Evolutionary conservation across 2,329 filamentous ascomycete genomes (phyloP).

Genomic region (Cladosporium sphaerospermum): DNA sequence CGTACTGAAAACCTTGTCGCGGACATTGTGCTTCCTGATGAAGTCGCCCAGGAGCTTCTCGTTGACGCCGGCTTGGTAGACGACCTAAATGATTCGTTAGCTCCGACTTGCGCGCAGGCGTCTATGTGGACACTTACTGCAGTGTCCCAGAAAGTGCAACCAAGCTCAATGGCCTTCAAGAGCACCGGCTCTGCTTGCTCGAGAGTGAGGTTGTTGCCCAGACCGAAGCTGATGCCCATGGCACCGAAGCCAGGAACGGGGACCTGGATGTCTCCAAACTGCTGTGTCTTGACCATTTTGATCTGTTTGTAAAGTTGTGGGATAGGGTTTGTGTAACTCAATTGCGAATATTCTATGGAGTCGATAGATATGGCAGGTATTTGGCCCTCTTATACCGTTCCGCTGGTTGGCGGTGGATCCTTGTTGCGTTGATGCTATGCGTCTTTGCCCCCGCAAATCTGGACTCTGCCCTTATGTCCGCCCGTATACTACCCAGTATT

Average conservation of each 20-base stretch:
- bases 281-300: constrained; percentile 5
- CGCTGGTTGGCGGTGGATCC: not conserved
- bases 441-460: not conserved
- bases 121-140: constrained; percentile 10
- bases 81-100: constrained; percentile 29
- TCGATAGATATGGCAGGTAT: not conserved
- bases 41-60: constrained; percentile 47
- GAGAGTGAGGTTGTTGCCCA: constrained; percentile 38
- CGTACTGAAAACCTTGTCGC: constrained; percentile 46
- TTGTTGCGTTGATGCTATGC: not conserved
- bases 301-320: not conserved
- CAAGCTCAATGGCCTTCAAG: constrained; percentile 39
- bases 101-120: not conserved
- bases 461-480: not conserved
- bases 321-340: not conserved
- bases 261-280: constrained; percentile 11
- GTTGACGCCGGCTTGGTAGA: constrained; percentile 43
- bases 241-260: constrained; percentile 42
- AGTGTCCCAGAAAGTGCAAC: constrained; percentile 26
- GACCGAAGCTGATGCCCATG: constrained; percentile 43
- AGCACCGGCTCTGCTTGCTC: constrained; percentile 46
- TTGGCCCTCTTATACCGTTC: not conserved
- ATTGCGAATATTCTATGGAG: not conserved
- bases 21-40: constrained; percentile 44
- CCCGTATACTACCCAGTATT: not conserved